Evolutionary conservation across 768 basidiomycete genomes (phyloP).

Genomic region (Myochromella boudieri): DNA sequence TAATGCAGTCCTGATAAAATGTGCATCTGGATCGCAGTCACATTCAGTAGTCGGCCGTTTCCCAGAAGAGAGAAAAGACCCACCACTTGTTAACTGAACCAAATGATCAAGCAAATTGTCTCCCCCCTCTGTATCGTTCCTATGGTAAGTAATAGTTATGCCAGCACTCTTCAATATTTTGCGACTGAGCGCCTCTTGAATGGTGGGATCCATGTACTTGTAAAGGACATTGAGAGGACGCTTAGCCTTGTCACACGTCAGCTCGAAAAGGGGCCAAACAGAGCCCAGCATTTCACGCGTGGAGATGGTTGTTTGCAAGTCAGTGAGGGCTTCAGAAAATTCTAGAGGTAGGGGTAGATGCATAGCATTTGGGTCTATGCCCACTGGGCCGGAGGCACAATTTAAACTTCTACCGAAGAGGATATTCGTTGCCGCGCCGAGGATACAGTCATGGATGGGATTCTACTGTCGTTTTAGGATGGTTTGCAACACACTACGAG

Average conservation of each 20-base stretch:
- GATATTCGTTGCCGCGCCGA: conserved; percentile 58
- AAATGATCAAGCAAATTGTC: conserved; percentile 20
- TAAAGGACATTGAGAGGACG: conserved; percentile 39
- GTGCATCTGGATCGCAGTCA: conserved; percentile 16
- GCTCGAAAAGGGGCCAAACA: conserved; percentile 45
- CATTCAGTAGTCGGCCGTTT: neutral
- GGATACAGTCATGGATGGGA: conserved; percentile 44
- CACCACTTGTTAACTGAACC: conserved; percentile 8
- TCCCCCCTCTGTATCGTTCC: conserved; percentile 15
- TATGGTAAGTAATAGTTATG: conserved; percentile 6
- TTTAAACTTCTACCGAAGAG: conserved; percentile 47
- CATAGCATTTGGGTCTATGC: conserved; percentile 19
- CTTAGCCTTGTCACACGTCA: conserved; percentile 40
- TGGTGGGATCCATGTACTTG: conserved; percentile 48
- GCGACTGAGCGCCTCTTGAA: conserved; percentile 36
- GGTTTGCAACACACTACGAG: no score
- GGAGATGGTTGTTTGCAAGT: conserved; percentile 32
- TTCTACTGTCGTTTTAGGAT: conserved; percentile 30
- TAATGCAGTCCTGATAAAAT: conserved; percentile 39
- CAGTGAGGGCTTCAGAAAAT: conserved; percentile 39
- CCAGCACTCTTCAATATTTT: conserved; percentile 12
- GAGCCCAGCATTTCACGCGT: conserved; percentile 34
- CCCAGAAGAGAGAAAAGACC: neutral
- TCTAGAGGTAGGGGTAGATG: conserved; percentile 26
- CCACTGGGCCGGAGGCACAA: conserved; percentile 33